Evolutionary conservation across 768 basidiomycete genomes (phyloP).

Genomic region (Boletus bicolor): DNA sequence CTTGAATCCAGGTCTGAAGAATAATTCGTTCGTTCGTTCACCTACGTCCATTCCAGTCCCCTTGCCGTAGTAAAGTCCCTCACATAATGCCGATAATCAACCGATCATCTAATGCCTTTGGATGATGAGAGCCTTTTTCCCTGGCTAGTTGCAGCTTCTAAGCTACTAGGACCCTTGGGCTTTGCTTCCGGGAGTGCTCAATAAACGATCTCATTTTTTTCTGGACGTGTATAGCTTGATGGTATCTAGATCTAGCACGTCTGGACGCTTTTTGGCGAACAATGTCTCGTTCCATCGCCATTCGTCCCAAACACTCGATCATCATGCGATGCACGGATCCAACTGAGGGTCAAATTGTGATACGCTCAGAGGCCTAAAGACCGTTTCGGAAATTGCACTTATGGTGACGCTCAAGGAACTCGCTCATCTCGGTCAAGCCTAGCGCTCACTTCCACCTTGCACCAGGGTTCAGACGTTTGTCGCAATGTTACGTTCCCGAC

Average conservation of each 20-base stretch:
- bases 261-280: no score
- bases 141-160: not conserved
- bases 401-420: no score
- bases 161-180: not conserved
- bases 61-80: not conserved
- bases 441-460: no score
- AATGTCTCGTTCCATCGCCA: not conserved
- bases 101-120: not conserved
- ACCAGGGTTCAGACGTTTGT: no score
- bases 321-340: not conserved
- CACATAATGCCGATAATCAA: not conserved
- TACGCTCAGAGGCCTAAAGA: no score
- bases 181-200: no score
- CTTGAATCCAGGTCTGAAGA: slow-evolving; percentile 1
- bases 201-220: no score
- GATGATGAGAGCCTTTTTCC: not conserved
- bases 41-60: slow-evolving; percentile 5
- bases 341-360: no score
- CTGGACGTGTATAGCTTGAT: not conserved
- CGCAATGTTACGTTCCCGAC: no score
- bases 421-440: no score
- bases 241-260: not conserved
- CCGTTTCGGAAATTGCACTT: no score
- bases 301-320: not conserved
- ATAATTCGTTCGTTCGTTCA: slow-evolving; percentile 10